A percentile compares a stretch with the other conserved stretches of the same genome.
phyloP scores from a whole-genome alignment of 2,329 filamentous ascomycete species.

The Eutypella sp. region DNA sequence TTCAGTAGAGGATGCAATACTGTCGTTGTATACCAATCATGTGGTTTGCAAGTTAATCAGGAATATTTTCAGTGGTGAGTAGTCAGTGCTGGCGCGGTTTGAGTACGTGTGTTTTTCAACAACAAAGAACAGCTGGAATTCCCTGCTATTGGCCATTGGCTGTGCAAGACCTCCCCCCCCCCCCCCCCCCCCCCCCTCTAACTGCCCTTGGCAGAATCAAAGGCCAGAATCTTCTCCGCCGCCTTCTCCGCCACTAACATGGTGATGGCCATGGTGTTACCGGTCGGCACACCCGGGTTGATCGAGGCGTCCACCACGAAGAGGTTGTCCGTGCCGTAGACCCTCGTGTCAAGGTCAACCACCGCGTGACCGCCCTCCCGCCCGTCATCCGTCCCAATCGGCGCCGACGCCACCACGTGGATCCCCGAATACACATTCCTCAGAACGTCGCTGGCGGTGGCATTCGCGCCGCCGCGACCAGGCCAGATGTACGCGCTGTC shows the following conservation, averaged over 20 bases:
- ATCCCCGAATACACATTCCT: conserved; percentile 15
- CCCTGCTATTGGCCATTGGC: too few relatives aligned
- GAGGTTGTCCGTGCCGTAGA: conserved; percentile 10
- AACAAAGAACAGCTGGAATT: too few relatives aligned
- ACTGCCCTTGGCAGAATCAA: neutral
- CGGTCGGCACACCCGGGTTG: conserved; percentile 9
- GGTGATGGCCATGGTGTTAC: conserved; percentile 9
- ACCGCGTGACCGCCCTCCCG: conserved; percentile 12
- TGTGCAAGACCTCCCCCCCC: too few relatives aligned
- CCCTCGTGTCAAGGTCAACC: conserved; percentile 7
- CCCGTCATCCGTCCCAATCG: conserved; percentile 16
- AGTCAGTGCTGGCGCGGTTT: too few relatives aligned
- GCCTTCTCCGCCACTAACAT: conserved; percentile 26
- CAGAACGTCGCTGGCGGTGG: conserved; percentile 39
- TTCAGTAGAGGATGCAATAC: too few relatives aligned
- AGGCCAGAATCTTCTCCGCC: conserved; percentile 37
- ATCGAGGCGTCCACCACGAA: conserved; percentile 9
- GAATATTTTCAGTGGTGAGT: too few relatives aligned
- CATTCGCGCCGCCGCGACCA: conserved; percentile 30
- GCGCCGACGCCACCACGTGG: conserved; percentile 36
- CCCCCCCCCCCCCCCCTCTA: too few relatives aligned
- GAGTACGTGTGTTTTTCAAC: too few relatives aligned
- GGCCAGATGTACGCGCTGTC: conserved; percentile 35
- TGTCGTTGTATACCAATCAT: too few relatives aligned
- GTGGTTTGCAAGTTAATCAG: too few relatives aligned